phyloP scores from a whole-genome alignment of 805 yeast species.

The Kuraishia borneana region DNA sequence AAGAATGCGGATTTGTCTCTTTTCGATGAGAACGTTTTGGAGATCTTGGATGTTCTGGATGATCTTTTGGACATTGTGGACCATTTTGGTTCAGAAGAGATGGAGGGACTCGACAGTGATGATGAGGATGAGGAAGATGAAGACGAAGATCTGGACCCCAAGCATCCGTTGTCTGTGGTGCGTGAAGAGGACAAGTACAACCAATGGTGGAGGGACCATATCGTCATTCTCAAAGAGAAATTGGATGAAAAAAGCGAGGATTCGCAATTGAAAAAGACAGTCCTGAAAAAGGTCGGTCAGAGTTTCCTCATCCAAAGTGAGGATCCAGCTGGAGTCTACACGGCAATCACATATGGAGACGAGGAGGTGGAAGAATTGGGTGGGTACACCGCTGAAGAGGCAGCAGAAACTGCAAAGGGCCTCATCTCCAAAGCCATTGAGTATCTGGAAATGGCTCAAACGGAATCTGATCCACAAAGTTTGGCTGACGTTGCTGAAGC shows the following conservation, averaged over 20 bases:
- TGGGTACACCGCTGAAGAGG: constrained; percentile 27
- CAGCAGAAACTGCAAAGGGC: constrained; percentile 37
- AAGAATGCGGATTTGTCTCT: constrained; percentile 16
- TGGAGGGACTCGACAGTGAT: constrained; percentile 52
- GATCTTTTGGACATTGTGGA: constrained; percentile 59
- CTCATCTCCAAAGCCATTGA: constrained; percentile 42
- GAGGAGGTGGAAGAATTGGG: constrained; percentile 26
- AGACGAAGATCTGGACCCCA: constrained; percentile 22
- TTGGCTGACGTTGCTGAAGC: constrained; percentile 88
- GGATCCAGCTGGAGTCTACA: constrained; percentile 40
- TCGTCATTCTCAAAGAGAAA: constrained; percentile 19
- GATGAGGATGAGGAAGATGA: constrained; percentile 30
- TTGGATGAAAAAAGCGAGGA: constrained; percentile 12
- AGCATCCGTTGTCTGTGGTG: constrained; percentile 45
- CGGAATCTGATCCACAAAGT: constrained; percentile 64
- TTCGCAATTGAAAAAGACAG: constrained; percentile 12
- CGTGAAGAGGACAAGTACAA: constrained; percentile 29
- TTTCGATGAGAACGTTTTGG: constrained; percentile 30
- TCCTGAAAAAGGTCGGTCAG: constrained; percentile 48
- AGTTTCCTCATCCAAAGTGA: constrained; percentile 57
- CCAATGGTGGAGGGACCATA: constrained; percentile 45
- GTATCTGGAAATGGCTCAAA: constrained; percentile 47
- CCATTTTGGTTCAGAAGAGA: constrained; percentile 47
- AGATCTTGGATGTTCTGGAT: constrained; percentile 46
- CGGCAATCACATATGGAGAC: constrained; percentile 48